phyloP scores from a whole-genome alignment of 73 alveolate genomes.

The Uronychia setigera region DNA sequence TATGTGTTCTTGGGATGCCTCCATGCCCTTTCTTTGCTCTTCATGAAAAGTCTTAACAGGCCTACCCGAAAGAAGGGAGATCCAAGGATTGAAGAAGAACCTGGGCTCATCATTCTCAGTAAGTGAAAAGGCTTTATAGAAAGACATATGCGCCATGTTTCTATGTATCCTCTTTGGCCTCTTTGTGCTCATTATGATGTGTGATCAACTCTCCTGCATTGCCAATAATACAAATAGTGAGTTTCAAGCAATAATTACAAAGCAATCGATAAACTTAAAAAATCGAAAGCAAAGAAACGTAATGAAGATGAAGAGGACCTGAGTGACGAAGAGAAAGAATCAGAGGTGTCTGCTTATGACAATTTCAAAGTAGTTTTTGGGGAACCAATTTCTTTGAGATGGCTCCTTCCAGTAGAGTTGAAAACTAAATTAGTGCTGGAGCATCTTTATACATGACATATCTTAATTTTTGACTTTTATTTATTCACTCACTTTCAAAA shows the following conservation, averaged over 20 bases:
- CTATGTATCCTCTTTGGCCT: slow-evolving; percentile 20
- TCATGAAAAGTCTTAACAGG: neutral
- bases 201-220: slow-evolving; percentile 29
- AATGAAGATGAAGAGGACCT: neutral
- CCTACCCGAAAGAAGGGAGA: too few relatives aligned
- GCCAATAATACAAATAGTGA: slow-evolving; percentile 9
- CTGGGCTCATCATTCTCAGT: neutral
- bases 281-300: neutral
- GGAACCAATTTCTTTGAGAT: too few relatives aligned
- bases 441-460: too few relatives aligned
- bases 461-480: too few relatives aligned
- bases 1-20: slow-evolving; percentile 58
- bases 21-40: slow-evolving; percentile 19
- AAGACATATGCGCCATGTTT: neutral
- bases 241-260: too few relatives aligned
- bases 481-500: too few relatives aligned
- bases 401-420: too few relatives aligned
- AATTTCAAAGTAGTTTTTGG: too few relatives aligned
- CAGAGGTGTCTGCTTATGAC: too few relatives aligned
- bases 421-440: too few relatives aligned
- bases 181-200: slow-evolving; percentile 13
- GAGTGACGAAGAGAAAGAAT: too few relatives aligned
- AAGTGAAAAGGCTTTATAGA: neutral
- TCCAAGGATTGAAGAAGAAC: too few relatives aligned
- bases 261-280: slow-evolving; percentile 31